Conservation (phyloP, 1,139 yeast species). For the Taphrina confusa region DNA sequence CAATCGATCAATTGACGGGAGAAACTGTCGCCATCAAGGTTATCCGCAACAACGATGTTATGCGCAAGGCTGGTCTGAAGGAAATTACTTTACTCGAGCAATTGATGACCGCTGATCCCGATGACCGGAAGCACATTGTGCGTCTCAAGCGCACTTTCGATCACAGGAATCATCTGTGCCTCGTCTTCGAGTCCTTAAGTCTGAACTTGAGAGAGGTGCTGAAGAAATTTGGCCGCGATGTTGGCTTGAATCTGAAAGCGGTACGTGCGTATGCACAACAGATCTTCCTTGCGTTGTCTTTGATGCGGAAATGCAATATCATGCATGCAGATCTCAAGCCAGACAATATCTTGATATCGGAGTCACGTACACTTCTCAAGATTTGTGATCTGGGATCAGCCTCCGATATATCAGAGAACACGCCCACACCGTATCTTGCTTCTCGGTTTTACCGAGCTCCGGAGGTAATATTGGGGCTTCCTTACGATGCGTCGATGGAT, state of each 20-base stretch:
- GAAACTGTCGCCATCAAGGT: slow-evolving; percentile 80
- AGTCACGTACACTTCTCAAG: slow-evolving; percentile 78
- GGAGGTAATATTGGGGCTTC: slow-evolving; percentile 83
- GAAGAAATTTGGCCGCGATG: slow-evolving; percentile 72
- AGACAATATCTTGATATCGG: slow-evolving; percentile 75
- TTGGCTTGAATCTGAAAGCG: slow-evolving; percentile 63
- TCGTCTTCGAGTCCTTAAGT: slow-evolving; percentile 74
- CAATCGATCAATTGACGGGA: slow-evolving; percentile 39
- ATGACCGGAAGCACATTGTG: slow-evolving; percentile 66
- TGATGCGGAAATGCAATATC: slow-evolving; percentile 69
- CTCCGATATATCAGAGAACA: slow-evolving; percentile 69
- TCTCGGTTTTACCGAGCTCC: slow-evolving; percentile 90
- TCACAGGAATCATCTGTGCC: slow-evolving; percentile 80
- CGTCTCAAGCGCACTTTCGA: slow-evolving; percentile 77
- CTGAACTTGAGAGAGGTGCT: slow-evolving; percentile 79
- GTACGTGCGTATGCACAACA: slow-evolving; percentile 83
- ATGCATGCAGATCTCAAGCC: slow-evolving; percentile 90
- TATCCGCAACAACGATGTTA: slow-evolving; percentile 52
- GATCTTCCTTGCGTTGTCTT: slow-evolving; percentile 71
- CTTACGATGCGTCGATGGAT: slow-evolving; percentile 82
- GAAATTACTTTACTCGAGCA: slow-evolving; percentile 74
- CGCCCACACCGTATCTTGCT: slow-evolving; percentile 83
- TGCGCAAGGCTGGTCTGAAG: slow-evolving; percentile 68
- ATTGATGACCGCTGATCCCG: slow-evolving; percentile 64
- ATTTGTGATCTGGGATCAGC: slow-evolving; percentile 91